Percentiles rank a stretch among this genome's conserved stretches.
These are phyloP conservation scores for Phalaenopsis equestris DNA, from an alignment of 106 monocot genomes.

Conservation along the genomic window DNA sequence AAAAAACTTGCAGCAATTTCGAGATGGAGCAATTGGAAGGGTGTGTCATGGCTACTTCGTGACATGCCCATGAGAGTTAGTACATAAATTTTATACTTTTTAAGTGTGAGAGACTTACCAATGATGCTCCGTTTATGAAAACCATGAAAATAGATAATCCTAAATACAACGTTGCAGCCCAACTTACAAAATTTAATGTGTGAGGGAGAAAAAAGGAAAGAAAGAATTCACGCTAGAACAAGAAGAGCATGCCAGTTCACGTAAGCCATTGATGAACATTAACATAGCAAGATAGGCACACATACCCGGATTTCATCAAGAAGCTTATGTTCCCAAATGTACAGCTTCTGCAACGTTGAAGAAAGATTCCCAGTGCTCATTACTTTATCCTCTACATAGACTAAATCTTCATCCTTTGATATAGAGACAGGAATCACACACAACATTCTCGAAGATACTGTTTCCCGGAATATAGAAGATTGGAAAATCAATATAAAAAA, in stretches of 20 bases:
- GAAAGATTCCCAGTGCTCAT: constrained; percentile 28
- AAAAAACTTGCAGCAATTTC: too few species aligned
- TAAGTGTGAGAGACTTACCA: background rate
- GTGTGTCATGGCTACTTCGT: background rate
- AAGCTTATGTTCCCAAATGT: constrained; percentile 73
- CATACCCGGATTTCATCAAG: constrained; percentile 61
- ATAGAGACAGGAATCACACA: constrained; percentile 20
- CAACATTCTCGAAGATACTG: constrained; percentile 48
- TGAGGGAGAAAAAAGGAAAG: background rate
- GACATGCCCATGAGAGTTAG: background rate
- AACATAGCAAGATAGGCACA: background rate
- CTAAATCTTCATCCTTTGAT: constrained; percentile 23
- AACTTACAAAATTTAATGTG: background rate
- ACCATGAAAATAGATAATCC: background rate
- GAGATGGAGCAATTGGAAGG: too few species aligned
- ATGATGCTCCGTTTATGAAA: background rate
- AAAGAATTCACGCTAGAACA: background rate
- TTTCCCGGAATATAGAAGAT: background rate
- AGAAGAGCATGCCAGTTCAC: background rate
- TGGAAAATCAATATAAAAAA: background rate
- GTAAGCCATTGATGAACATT: background rate
- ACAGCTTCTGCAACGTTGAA: constrained; percentile 46
- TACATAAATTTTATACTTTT: background rate
- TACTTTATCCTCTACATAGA: constrained; percentile 33
- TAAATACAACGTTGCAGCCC: background rate